phyloP scores from a whole-genome alignment of 257 asterid species.

The Gardenia jasminoides region DNA sequence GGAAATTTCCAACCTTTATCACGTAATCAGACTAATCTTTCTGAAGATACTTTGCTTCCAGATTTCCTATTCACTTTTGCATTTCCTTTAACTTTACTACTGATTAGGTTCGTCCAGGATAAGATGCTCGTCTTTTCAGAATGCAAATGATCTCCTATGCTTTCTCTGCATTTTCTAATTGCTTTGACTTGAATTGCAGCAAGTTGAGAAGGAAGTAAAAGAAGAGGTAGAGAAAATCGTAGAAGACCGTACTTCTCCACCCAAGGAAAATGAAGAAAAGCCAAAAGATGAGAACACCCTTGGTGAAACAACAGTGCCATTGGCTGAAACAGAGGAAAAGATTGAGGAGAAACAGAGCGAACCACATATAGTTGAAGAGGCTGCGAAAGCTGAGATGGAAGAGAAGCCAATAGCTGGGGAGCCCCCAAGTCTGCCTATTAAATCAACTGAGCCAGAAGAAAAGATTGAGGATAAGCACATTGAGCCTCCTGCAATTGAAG shows the following conservation, averaged over 20 bases:
- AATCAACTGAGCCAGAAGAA: conserved; percentile 26
- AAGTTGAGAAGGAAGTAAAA: conserved; percentile 45
- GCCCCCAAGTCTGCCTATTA: conserved; percentile 1
- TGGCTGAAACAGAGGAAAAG: conserved; percentile 32
- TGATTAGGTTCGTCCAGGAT: not conserved
- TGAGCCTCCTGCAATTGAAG: conserved; percentile 30
- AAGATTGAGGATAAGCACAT: conserved; percentile 37
- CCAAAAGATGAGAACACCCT: conserved; percentile 33
- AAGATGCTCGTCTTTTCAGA: not conserved
- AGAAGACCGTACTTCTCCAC: conserved; percentile 28
- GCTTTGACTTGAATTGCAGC: conserved; percentile 33
- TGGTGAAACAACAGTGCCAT: conserved; percentile 23
- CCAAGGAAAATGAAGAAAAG: conserved; percentile 29
- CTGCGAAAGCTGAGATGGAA: conserved; percentile 17
- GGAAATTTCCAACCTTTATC: not conserved
- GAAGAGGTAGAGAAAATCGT: conserved; percentile 42
- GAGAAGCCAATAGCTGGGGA: conserved; percentile 25
- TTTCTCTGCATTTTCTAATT: not conserved
- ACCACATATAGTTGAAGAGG: conserved; percentile 14
- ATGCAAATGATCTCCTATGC: not conserved
- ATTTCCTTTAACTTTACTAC: not conserved
- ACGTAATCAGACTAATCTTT: not conserved
- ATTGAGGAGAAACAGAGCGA: conserved; percentile 26
- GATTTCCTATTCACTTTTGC: not conserved
- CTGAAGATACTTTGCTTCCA: not conserved